Evolutionary conservation across 768 basidiomycete species (phyloP), one percentile per base, ranked within the genome.

Genomic region (Rhizopogon rudus): DNA sequence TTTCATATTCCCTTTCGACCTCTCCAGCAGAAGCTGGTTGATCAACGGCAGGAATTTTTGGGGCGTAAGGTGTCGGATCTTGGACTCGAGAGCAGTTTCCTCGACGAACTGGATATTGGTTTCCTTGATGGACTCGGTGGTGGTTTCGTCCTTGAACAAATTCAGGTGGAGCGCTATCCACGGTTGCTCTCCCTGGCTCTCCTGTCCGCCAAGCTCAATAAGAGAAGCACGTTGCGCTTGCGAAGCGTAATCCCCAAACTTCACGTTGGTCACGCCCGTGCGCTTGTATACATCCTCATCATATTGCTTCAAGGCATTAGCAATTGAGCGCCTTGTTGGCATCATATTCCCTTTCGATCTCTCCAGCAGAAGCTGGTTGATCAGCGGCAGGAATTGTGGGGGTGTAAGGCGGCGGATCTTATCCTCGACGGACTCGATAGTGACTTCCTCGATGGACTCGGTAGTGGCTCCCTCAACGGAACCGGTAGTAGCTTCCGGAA

Each of bases 11-110:
- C 77, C 77, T 6, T 66, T 68, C 13, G 58, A 56, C 35, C 61
- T 65, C 25, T 59, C 61, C 35, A 54, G 60, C 16, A 68, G 50
- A 33, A 70, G 51, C 53, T 52, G 43, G 13, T 60, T 40, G 29
- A 70, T 60, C 52, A 70, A 62, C 28, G 70, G 59, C 33, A 57
- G 58, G 57, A 78, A 79, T 49, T 55, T 56, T n/a, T 54, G n/a
- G 51, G 68, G 65, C 20, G 61, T 44, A 46, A 54, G 53, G 17
- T 5, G 29, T 31, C 29, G 29, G 6, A 31, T 31, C 29, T 31
- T 31, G 8, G 29, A 1, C 29, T 31, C 29, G 29, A 31, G 6
- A 20, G 20, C 2, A 2, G 20, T 20, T 20, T 20, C 20, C 20
- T 20, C 20, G 20, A 20, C 20, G 20, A 2, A 20, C 3, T 35